Evolutionary conservation across 2,329 filamentous ascomycete genomes (phyloP), one percentile per base, ranked within the genome.

Genomic region (Cladosporium colombiae): DNA sequence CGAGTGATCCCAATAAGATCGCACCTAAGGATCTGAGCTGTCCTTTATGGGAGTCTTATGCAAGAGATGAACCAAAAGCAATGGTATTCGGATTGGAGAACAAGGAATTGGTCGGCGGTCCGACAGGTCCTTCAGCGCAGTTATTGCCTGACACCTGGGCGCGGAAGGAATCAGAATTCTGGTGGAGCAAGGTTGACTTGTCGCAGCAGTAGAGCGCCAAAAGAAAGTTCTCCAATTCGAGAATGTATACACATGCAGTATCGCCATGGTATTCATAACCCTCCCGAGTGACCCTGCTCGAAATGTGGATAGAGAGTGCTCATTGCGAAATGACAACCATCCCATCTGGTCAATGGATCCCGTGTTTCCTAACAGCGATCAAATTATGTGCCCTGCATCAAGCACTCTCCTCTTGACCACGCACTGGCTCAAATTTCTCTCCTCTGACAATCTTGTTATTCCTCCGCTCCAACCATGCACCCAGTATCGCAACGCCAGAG

Each of bases 41-140:
- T 14, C 73, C 73, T 0, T 60, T 67, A 11, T 77, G 74, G 75
- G 63, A 69, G 29, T 49, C 67, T 4, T 76, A 70, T 52, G 60
- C 65, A 62, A 62, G 63, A 37, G 60, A 52, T 27, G 67, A 44
- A 27, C 69, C 44, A 31, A 70, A 66, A 66, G 74, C 67, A 46
- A 77, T 86, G 71, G 79, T 89, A 3, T 89, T 89, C 75, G 87
- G 86, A 2, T 71, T 80, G 46, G 86, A 85, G 2, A 89, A 89
- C 70, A 81, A 87, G 69, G 86, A 89, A 77, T 74, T 69, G 72
- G 78, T 67, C 70, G 81, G 68, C 60, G 75, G 74, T 0, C 69
- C 63, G 37, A 71, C 65, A 13, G 87, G 85, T 1, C 73, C 77
- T 2, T 77, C 83, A 1, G 84, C 81, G 0, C 72, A 80, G 64